A percentile compares a stretch with the other conserved stretches of the same genome.
Evolutionary conservation across 306 rosid species (phyloP).

Genomic region (Sechiopsis laciniata): DNA sequence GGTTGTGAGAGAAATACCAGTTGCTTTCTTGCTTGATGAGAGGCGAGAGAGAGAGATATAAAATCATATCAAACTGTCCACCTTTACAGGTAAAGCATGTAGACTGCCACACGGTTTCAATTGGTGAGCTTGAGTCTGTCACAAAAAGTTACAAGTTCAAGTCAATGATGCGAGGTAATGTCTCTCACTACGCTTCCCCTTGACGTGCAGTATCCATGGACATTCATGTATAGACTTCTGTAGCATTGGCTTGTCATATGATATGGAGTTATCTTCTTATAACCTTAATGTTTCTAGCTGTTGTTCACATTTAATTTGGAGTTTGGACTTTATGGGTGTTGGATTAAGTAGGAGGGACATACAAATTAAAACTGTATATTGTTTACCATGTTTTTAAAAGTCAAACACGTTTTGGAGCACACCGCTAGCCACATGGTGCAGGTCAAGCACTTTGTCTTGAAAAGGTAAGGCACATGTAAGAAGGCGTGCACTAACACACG

Average conservation of each 20-base stretch:
- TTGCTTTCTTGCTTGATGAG: not conserved
- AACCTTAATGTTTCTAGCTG: not conserved
- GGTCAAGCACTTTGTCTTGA: too few relatives aligned
- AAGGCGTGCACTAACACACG: too few relatives aligned
- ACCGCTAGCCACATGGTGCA: too few relatives aligned
- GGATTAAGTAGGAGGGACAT: not conserved
- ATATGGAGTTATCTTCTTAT: not conserved
- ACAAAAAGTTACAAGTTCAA: constrained; percentile 65
- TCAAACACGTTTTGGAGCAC: too few relatives aligned
- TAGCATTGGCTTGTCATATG: not conserved
- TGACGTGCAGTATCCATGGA: constrained; percentile 1
- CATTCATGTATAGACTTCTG: constrained; percentile 6
- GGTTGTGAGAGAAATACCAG: not conserved
- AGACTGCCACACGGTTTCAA: constrained; percentile 62
- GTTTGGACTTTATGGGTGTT: not conserved
- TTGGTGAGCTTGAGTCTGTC: constrained; percentile 71
- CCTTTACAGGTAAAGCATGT: constrained; percentile 65
- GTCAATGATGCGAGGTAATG: constrained; percentile 96
- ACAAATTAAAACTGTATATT: not conserved
- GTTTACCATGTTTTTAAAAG: not conserved
- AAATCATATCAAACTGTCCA: not conserved
- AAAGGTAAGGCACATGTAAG: too few relatives aligned
- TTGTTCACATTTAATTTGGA: constrained; percentile 1
- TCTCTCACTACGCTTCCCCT: constrained; percentile 24
- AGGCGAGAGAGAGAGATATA: not conserved